Percentiles rank a stretch among this genome's conserved stretches.
Conservation (phyloP, 257 asterid genomes). For the Cynanchum wilfordii region DNA sequence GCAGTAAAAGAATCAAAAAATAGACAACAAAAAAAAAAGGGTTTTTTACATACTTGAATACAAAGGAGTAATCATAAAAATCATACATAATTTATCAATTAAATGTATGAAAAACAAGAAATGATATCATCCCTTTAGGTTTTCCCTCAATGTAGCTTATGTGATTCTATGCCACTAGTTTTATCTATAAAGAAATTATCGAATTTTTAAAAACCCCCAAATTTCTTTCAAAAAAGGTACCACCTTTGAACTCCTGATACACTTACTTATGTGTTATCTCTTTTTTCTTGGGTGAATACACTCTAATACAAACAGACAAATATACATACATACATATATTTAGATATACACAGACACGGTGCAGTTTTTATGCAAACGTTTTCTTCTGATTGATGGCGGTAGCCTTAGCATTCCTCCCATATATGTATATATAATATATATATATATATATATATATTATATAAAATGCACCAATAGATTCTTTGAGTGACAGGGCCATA, state of each 20-base stretch:
- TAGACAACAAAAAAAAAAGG: not conserved
- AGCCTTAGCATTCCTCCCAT: constrained; percentile 1
- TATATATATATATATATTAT: not conserved
- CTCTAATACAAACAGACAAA: not conserved
- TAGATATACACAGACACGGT: too few relatives aligned
- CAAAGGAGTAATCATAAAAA: not conserved
- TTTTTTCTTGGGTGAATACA: not conserved
- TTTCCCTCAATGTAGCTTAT: not conserved
- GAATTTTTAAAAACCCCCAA: not conserved
- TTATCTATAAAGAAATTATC: not conserved
- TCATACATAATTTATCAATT: not conserved
- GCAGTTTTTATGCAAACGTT: not conserved
- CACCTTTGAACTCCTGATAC: not conserved
- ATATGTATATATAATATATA: not conserved
- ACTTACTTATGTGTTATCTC: too few relatives aligned
- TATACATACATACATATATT: not conserved
- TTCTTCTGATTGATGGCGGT: not conserved
- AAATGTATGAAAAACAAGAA: not conserved
- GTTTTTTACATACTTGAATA: not conserved
- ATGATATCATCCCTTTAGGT: not conserved
- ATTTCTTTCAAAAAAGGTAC: not conserved
- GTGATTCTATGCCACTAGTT: not conserved
- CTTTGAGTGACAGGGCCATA: constrained; percentile 10
- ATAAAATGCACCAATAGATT: not conserved
- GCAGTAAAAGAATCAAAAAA: not conserved